These are phyloP conservation scores for Helichrysum umbraculigerum DNA, from an alignment of 129 eudicot species.

Conservation along the genomic window DNA sequence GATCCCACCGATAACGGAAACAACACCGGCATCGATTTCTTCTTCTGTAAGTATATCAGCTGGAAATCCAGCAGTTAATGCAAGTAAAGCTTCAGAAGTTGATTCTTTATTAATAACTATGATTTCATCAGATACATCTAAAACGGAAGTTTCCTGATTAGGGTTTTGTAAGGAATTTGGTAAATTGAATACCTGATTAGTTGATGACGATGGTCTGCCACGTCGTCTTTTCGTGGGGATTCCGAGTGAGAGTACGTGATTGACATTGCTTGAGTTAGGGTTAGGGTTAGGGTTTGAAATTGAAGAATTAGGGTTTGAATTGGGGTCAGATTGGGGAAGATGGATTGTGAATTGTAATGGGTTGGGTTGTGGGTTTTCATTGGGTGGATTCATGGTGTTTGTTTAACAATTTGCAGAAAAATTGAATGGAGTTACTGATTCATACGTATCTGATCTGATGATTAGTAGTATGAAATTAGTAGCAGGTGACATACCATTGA, in stretches of 20 bases:
- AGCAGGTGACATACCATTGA: too few relatives aligned
- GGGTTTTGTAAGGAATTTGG: conserved; percentile 35
- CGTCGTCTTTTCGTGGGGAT: conserved; percentile 74
- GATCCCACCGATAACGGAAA: conserved; percentile 82
- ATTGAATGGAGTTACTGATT: too few relatives aligned
- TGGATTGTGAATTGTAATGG: conserved; percentile 56
- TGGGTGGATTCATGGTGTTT: conserved; percentile 43
- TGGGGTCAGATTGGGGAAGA: conserved; percentile 43
- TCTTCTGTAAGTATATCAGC: conserved; percentile 83
- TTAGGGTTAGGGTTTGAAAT: conserved; percentile 32
- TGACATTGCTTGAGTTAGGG: conserved; percentile 37
- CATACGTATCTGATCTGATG: too few relatives aligned
- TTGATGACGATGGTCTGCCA: conserved; percentile 70
- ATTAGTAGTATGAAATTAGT: too few relatives aligned
- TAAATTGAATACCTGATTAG: conserved; percentile 48
- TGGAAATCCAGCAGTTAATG: conserved; percentile 87
- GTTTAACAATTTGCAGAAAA: neutral
- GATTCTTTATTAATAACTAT: conserved; percentile 92
- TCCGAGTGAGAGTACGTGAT: conserved; percentile 49
- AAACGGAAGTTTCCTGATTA: conserved; percentile 7
- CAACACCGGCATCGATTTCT: conserved; percentile 85
- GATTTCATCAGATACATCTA: conserved; percentile 81
- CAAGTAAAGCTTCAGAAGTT: conserved; percentile 81
- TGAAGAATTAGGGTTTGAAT: conserved; percentile 33
- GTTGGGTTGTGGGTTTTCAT: conserved; percentile 36